Evolutionary conservation across 495 filamentous ascomycete genomes (phyloP), one percentile per base, ranked within the genome.

Genomic region (Trypethelium eluteriae): DNA sequence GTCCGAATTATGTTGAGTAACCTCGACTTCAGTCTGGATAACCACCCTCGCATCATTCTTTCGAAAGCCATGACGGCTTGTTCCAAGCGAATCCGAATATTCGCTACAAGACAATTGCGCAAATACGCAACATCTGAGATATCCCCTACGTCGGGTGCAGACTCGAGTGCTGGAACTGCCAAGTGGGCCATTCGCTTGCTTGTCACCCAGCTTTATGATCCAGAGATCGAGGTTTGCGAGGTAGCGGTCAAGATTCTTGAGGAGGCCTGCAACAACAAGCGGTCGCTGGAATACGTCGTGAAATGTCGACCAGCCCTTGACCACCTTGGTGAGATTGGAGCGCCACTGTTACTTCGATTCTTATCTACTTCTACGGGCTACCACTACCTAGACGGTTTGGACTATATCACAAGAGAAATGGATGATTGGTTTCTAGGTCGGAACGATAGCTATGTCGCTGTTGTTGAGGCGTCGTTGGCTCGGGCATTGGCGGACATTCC

Each of bases 371-470:
- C 91, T 0, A 90, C 97, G 39, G 94, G 94, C 4, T 98, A 98
- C 70, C 93, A 98, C 77, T 98, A 98, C 76, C 80, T 98, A 3
- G 91, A 98, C 75, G 94, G 92, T 7, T 82, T 98, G 18, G 94
- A 98, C 76, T 98, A 98, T 71, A 98, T 98, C 74, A 94, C 91
- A 49, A 92, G 94, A 70, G 95, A 98, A 74, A 98, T 98, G 94
- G 94, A 98, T 73, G 94, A 98, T 76, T 98, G 94, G 94, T 98
- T 97, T 73, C 84, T 90, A 44, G 94, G 95, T 41, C 86, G 94
- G 38, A 98, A 98, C 72, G 93, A 98, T 75, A 87, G 85, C 49
- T 98, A 98, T 75, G 94, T 98, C 62, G 82, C 86, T 35, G 83
- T 97, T n/a, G 91, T 98, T 39, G 94, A 98, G 74, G 95, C 94